Base-by-base conservation (phyloP, 257 asterid genomes). In the Fraxinus quadrangulata region DNA sequence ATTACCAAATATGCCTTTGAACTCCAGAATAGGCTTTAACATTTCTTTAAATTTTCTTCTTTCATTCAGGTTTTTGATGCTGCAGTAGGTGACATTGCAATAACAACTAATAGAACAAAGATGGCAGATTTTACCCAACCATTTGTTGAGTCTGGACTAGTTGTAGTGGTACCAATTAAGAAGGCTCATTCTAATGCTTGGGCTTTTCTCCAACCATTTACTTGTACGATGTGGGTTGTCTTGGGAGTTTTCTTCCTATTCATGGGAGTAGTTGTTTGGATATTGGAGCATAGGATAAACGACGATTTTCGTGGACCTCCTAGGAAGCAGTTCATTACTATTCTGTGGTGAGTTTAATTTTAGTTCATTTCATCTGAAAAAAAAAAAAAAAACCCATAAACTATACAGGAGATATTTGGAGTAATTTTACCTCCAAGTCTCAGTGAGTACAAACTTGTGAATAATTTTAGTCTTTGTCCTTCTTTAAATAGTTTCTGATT, bases 41-140 rank as follows among this genome's bases (percentile, higher is more conserved):
- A 68, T 16, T 21, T 2, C 1, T 4, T 2, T 11, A 68, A 23
- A 1, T 30, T 30, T n/a, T 30, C 47, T 26, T 31, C 49, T 67
- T 4, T 37, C 61, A 16, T 77, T 69, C 77, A 89, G 94, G 89
- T 81, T 11, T 87, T 73, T 79, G 90, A 83, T 77, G 92, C 88
- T 2, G 94, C 85, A 74, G 73, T 88, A 56, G 96, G 96, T 9
- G 96, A 90, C 75, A 86, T 88, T 73, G 87, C 90, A 37, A 88
- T 90, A 59, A 90, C 84, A 23, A 87, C 90, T 0, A 84, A 83
- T 71, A 85, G 96, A 16, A 84, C 90, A 21, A 87, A 75, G 74
- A 80, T 88, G 74, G 91, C 76, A 40, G 96, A 88, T 80, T 90
- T 90, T 23, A 90, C 93, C 36, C 96, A 88, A 81, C 96, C 96